Percentiles rank a stretch among this genome's conserved stretches.
phyloP scores from a whole-genome alignment of 2,329 filamentous ascomycete genomes.

The Periconia digitata region DNA sequence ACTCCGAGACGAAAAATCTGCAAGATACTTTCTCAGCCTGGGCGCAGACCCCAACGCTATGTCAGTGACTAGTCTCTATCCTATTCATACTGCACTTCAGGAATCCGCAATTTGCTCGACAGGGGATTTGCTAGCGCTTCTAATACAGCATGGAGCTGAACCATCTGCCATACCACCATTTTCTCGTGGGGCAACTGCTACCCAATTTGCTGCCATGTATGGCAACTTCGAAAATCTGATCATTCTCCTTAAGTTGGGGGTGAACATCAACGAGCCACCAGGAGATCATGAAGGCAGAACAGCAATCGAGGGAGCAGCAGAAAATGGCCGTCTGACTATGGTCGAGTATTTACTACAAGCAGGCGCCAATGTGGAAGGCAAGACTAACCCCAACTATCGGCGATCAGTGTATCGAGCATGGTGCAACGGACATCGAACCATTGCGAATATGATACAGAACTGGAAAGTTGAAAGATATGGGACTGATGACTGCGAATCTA shows the following conservation, averaged over 20 bases:
- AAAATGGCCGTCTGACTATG: conserved; percentile 31
- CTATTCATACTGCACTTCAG: background rate
- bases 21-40: background rate
- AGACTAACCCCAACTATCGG: conserved; percentile 5
- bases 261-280: conserved; percentile 8
- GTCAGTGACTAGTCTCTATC: background rate
- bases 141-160: conserved; percentile 5
- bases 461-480: conserved; percentile 7
- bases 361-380: conserved; percentile 11
- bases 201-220: conserved; percentile 28
- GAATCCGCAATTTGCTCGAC: background rate
- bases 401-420: conserved; percentile 9
- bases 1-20: too few species aligned
- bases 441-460: conserved; percentile 7
- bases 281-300: conserved; percentile 21
- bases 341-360: conserved; percentile 27
- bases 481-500: background rate
- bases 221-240: conserved; percentile 24
- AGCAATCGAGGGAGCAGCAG: conserved; percentile 30
- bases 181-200: conserved; percentile 19
- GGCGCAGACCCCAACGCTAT: background rate
- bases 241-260: conserved; percentile 5
- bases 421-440: conserved; percentile 2
- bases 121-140: background rate
- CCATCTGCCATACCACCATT: conserved; percentile 2